phyloP scores from a whole-genome alignment of 768 basidiomycete genomes.

The Ramaria rubella region DNA sequence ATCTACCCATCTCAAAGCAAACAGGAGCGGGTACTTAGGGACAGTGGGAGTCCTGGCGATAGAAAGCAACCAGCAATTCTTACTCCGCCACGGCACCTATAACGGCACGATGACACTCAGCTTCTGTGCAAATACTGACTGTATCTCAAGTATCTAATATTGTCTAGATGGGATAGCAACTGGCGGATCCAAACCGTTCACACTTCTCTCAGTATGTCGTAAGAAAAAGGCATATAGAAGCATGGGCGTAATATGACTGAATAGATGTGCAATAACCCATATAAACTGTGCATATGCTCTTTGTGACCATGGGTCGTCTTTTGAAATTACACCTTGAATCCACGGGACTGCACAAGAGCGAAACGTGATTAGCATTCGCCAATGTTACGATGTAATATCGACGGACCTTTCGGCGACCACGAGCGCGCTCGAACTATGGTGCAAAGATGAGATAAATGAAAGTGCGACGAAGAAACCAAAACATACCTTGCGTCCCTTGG shows the following conservation, averaged over 20 bases:
- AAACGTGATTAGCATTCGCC: background rate
- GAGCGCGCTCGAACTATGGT: conserved; percentile 84
- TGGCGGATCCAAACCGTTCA: too few species aligned
- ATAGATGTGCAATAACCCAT: background rate
- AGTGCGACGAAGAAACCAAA: background rate
- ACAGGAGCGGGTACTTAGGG: background rate
- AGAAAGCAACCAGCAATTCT: too few species aligned
- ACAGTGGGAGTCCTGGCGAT: too few species aligned
- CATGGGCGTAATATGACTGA: conserved; percentile 7
- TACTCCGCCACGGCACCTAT: too few species aligned
- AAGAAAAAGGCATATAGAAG: conserved; percentile 6
- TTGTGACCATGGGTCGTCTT: background rate
- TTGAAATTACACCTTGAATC: conserved; percentile 80
- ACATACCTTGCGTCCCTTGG: conserved; percentile 90
- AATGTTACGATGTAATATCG: conserved; percentile 9
- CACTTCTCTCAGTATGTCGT: too few species aligned
- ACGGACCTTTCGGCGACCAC: conserved; percentile 84
- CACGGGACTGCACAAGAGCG: conserved; percentile 52
- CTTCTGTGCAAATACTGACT: too few species aligned
- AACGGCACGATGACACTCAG: too few species aligned
- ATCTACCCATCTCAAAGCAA: background rate
- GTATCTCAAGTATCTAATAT: too few species aligned
- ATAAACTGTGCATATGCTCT: conserved; percentile 6
- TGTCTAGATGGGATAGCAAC: too few species aligned
- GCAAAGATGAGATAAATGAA: background rate